phyloP scores from a whole-genome alignment of 768 basidiomycete genomes.

The Kwoniella sp. region DNA sequence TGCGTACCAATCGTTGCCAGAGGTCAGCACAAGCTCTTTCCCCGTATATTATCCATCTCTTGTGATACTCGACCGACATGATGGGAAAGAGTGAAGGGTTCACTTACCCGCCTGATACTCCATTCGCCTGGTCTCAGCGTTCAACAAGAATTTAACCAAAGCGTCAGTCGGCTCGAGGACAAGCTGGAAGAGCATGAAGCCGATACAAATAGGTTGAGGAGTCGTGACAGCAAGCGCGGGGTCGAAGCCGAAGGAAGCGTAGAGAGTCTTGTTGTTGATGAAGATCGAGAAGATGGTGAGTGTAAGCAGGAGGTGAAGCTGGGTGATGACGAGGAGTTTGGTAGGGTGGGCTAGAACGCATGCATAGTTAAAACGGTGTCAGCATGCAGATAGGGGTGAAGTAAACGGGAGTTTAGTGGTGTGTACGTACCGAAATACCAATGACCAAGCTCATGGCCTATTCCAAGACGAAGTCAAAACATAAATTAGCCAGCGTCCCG shows the following conservation, averaged over 20 bases:
- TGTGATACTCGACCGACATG: too few species aligned
- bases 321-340: slow-evolving; percentile 81
- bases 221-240: slow-evolving; percentile 38
- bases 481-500: too few species aligned
- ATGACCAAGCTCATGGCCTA: slow-evolving; percentile 93
- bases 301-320: slow-evolving; percentile 83
- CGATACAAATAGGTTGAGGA: slow-evolving; percentile 55
- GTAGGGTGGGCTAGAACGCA: slow-evolving; percentile 68
- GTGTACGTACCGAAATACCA: slow-evolving; percentile 69
- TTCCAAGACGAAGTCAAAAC: too few species aligned
- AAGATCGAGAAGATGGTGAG: slow-evolving; percentile 55
- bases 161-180: slow-evolving; percentile 56
- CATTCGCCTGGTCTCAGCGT: slow-evolving; percentile 78
- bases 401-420: too few species aligned
- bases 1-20: background rate
- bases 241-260: slow-evolving; percentile 53
- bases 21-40: too few species aligned
- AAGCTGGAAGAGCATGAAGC: slow-evolving; percentile 56
- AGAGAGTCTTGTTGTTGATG: slow-evolving; percentile 56
- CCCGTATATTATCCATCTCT: too few species aligned
- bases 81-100: slow-evolving; percentile 54
- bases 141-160: slow-evolving; percentile 61
- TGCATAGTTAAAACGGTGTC: background rate
- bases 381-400: too few species aligned
- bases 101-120: slow-evolving; percentile 90